Evolutionary conservation across 495 filamentous ascomycete genomes (phyloP), one percentile per base, ranked within the genome.

Genomic region (Neurospora sp.): DNA sequence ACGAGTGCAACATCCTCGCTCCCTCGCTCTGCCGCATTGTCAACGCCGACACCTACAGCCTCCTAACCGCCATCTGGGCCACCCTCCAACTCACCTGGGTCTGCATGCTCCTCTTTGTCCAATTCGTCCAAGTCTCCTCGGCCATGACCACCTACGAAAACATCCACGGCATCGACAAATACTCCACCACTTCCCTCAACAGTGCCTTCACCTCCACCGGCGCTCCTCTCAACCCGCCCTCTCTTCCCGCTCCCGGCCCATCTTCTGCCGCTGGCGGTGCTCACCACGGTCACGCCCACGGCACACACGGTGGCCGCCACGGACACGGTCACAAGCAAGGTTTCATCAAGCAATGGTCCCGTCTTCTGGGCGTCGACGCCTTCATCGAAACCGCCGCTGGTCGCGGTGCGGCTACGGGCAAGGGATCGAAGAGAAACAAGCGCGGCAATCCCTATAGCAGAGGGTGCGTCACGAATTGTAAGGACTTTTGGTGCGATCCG

Each of bases 91-190:
- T 97, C 60, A 90, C 91, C 49, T 99, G 96, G 96, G 92, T 98
- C 12, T 91, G 93, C 4, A 98, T 98, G 95, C 91, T 99, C 37
- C 88, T 97, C 76, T 88, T 91, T 71, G 95, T 98, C 10, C 96
- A 99, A 79, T 89, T 97, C 42, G 85, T 97, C 12, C 96, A 98
- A 78, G 89, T 99, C 49, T 91, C 93, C 1, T 89, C 94, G 70
- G 96, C 94, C 60, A 90, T 95, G 85, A 99, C 96, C 9, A 99
- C 96, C 0, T 98, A 91, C 83, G 96, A 99, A 79, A 96, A 93
- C 76, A 97, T 98, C 94, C 86, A 89, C 71, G 90, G 92, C 62
- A 85, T 93, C 72, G 83, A 90, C 75, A 80, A 86, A 69, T 84
- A 82, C 69, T 79, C 77, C 71, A 87, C 89, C 37, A 82, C 90